phyloP scores from a whole-genome alignment of 495 filamentous ascomycete species.

The Penicillium ochrochloron region DNA sequence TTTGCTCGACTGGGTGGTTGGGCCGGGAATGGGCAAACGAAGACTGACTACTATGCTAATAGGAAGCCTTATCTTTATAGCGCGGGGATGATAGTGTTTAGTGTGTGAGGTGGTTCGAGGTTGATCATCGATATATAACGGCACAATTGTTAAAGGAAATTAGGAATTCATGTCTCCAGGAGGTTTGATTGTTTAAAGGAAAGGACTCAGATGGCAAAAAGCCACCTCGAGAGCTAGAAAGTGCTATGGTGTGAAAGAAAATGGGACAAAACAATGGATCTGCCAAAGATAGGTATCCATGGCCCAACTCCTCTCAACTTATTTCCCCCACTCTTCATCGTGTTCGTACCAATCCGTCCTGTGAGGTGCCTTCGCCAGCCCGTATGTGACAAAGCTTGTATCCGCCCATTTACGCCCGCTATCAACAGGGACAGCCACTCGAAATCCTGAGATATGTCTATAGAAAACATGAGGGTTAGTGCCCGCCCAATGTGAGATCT shows the following conservation, averaged over 20 bases:
- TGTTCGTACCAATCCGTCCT: neutral
- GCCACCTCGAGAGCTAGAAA: too few species aligned
- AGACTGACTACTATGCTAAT: too few species aligned
- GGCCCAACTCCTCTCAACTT: neutral
- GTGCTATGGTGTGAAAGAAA: too few species aligned
- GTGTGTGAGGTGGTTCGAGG: too few species aligned
- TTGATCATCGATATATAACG: too few species aligned
- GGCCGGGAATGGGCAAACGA: neutral
- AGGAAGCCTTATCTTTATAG: too few species aligned
- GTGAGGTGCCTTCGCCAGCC: neutral
- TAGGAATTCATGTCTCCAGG: too few species aligned
- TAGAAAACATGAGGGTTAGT: neutral
- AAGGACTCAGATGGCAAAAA: too few species aligned
- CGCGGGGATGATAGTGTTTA: too few species aligned
- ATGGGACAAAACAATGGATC: neutral
- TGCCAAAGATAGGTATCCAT: neutral
- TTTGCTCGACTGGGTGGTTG: neutral
- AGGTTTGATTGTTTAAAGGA: too few species aligned
- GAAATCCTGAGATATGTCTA: neutral
- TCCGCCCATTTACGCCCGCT: neutral
- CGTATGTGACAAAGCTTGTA: neutral
- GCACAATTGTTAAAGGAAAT: too few species aligned
- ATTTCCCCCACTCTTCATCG: neutral
- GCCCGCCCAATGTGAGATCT: neutral
- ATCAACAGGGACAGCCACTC: neutral